Evolutionary conservation across 2,329 filamentous ascomycete species (phyloP).

Genomic region (Aspergillus persii): DNA sequence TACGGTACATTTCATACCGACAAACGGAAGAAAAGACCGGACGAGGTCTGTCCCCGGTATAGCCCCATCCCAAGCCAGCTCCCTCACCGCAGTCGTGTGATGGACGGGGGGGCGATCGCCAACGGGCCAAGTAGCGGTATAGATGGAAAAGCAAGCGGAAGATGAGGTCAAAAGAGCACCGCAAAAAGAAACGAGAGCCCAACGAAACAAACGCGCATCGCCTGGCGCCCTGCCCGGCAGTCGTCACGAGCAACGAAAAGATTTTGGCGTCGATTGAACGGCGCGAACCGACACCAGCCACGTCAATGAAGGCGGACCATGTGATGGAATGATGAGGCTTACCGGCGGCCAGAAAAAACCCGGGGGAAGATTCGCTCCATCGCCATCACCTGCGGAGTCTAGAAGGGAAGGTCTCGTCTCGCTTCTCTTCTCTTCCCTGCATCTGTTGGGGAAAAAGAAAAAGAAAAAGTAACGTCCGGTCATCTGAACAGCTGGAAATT

Average conservation of each 20-base stretch:
- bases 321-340: conserved; percentile 5
- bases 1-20: not conserved
- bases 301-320: conserved; percentile 8
- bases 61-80: not conserved
- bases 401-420: not conserved
- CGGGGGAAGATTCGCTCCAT: not conserved
- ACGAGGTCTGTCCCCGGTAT: not conserved
- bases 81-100: conserved; percentile 18
- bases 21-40: not conserved
- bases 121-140: conserved; percentile 20
- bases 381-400: not conserved
- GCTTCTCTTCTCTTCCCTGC: not conserved
- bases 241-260: conserved; percentile 8
- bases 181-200: not conserved
- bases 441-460: not conserved
- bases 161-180: not conserved
- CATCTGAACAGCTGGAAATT: conserved; percentile 2
- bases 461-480: not conserved
- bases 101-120: conserved; percentile 8
- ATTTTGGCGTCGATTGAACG: not conserved
- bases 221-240: conserved; percentile 6
- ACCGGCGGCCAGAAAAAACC: not conserved
- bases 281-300: conserved; percentile 8
- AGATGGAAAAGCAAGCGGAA: conserved; percentile 2
- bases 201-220: not conserved